Base-by-base conservation (phyloP, 352 stramenopile species). In the Globisporangium cederbergense region DNA sequence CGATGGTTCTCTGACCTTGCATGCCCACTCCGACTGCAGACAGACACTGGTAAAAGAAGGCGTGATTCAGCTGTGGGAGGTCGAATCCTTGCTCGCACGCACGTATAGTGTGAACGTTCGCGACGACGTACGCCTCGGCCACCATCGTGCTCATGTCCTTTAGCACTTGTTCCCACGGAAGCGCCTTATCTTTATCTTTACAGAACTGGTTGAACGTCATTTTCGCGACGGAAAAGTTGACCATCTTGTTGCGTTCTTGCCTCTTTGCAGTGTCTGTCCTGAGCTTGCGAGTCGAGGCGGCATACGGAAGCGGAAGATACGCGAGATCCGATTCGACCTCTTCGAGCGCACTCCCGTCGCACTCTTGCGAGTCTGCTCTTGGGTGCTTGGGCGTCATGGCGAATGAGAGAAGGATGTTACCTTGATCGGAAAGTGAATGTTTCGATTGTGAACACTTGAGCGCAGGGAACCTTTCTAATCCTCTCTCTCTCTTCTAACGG, bases 91-190 rank as follows among this genome's bases (percentile, higher is more conserved):
- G 10, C 18, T 34, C 14, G 50, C 38, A 66, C 28, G 49, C 47
- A 52, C 38, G 49, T 18, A 54, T 20, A 22, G 36, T 30, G 60
- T 60, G 50, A 13, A 60, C 25, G 42, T 60, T 66, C n/a, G 38
- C 50, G 34, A 66, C 47, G 34, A 54, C 4, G 22, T 60, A 66
- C 10, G 30, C 60, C 30, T 66, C 60, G 4, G 50, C 16, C 2
- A 66, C 42, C 4, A 40, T 20, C 43, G 60, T 52, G 50, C 54
- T 54, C 50, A 66, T 42, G 43, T 55, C 49, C 22, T 40, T 18
- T 5, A 66, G 34, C 10, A 66, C 50, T 51, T 30, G 25, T n/a
- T 58, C 60, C 60, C 60, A 60, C 18, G 50, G 45, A 25, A 66
- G 43, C 36, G 36, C 11, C 22, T 40, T 60, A 13, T 14, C 20